Percentiles rank a stretch among this genome's conserved stretches.
These are phyloP conservation scores for Xanthoceras sorbifolium DNA, from an alignment of 345 rosid genomes.

Conservation along the genomic window DNA sequence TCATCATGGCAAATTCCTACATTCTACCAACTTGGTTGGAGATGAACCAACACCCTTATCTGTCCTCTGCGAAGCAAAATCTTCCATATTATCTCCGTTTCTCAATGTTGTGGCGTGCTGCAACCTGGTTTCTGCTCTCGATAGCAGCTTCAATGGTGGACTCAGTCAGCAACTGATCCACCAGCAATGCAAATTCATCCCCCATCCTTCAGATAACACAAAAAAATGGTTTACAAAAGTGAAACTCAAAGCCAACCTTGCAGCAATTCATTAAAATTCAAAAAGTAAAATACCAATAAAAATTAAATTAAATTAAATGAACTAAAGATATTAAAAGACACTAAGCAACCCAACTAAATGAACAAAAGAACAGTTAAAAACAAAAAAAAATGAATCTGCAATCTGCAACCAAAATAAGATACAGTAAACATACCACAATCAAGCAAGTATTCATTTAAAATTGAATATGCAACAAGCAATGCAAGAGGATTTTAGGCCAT, in stretches of 20 bases:
- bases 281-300: not conserved
- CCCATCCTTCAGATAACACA: constrained; percentile 55
- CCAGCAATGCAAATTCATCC: constrained; percentile 67
- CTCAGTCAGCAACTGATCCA: constrained; percentile 55
- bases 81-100: constrained; percentile 25
- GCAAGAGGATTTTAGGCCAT: not conserved
- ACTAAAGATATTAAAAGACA: not conserved
- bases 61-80: constrained; percentile 32
- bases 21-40: constrained; percentile 48
- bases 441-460: not conserved
- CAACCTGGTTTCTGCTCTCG: constrained; percentile 24
- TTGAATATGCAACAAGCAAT: not conserved
- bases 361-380: not conserved
- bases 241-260: not conserved
- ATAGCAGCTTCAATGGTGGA: constrained; percentile 50
- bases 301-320: not conserved
- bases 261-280: not conserved
- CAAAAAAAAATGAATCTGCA: constrained; percentile 21
- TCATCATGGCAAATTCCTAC: constrained; percentile 96
- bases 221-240: not conserved
- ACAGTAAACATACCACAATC: not conserved
- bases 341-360: constrained; percentile 3
- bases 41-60: constrained; percentile 38
- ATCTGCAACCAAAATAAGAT: not conserved
- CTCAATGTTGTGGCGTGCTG: constrained; percentile 23